A percentile compares a stretch with the other conserved stretches of the same genome.
phyloP scores from a whole-genome alignment of 345 rosid species.

The Moricandia arvensis region DNA sequence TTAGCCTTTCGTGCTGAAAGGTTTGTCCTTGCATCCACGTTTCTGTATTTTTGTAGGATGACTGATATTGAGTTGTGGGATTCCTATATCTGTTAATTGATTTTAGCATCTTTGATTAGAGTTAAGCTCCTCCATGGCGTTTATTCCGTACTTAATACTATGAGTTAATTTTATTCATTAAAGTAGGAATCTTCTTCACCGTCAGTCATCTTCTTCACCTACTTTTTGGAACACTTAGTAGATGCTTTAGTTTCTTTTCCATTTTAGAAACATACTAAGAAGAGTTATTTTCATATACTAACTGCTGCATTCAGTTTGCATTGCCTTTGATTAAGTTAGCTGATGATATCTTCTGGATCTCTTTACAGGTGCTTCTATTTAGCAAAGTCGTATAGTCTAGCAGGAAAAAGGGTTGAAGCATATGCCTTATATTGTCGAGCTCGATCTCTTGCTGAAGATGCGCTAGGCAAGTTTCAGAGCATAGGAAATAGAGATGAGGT shows the following conservation, averaged over 20 bases:
- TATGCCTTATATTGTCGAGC: constrained; percentile 72
- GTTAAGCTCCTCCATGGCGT: constrained; percentile 11
- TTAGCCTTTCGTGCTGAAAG: constrained; percentile 91
- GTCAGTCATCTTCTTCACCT: neutral
- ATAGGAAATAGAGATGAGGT: constrained; percentile 52
- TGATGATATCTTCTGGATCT: constrained; percentile 18
- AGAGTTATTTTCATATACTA: neutral
- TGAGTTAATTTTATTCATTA: neutral
- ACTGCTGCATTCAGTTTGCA: neutral
- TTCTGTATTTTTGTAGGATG: constrained; percentile 2
- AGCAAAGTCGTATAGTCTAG: constrained; percentile 86
- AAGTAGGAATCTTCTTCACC: neutral
- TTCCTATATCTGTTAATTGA: neutral
- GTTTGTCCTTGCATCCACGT: constrained; percentile 44
- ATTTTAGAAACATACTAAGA: neutral
- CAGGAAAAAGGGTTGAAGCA: constrained; percentile 91
- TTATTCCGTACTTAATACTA: too few species aligned
- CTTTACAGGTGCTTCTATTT: constrained; percentile 85
- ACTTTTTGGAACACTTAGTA: neutral
- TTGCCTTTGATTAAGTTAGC: neutral
- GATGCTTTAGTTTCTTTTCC: neutral
- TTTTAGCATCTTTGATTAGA: constrained; percentile 4
- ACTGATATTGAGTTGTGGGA: constrained; percentile 3
- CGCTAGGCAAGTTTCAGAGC: constrained; percentile 52
- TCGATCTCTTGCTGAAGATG: constrained; percentile 73